Evolutionary conservation across 495 filamentous ascomycete genomes (phyloP), one percentile per base, ranked within the genome.

Genomic region (Thermothielavioides terrestris): DNA sequence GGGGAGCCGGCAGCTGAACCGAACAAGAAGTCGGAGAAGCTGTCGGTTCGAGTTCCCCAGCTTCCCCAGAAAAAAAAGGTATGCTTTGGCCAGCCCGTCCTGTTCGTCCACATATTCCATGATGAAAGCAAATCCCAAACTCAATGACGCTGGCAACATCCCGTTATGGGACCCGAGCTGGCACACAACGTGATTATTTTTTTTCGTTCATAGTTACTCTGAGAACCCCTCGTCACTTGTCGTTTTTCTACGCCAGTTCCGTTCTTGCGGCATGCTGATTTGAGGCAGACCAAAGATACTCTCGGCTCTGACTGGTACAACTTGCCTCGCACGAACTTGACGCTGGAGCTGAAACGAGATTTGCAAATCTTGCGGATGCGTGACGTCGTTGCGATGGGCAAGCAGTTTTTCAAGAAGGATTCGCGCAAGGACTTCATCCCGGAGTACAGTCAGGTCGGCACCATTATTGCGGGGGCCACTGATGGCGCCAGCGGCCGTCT

Each of bases 181-280:
- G 64, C 60, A 69, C 60, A n/a, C n/a, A n/a, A n/a, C 62, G 55
- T 55, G 86, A 87, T 89, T 79, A 89, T 84, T 68, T 36, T 46
- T 69, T 75, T 68, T 71, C 73, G 78, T 31, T 89, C 88, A 96
- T 95, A 98, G 92, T 98, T 98, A 98, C 92, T 90, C 90, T 95
- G 91, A 39, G 18, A 97, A 41, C 36, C 1, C 20, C 7, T 22
- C 14, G 18, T 27, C n/a, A 54, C 31, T 38, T 14, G 30, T 15
- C 28, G 40, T 20, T 42, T 37, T 14, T 42, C 28, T 32, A n/a
- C n/a, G n/a, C n/a, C n/a, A 51, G 32, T 42, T 56, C 40, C 10
- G 50, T 14, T 14, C 1, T 18, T 31, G 23, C 41, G 36, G 39
- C 12, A 17, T 25, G 55, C 64, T 67, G 46, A 67, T 58, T 36